Evolutionary conservation across 805 yeast species (phyloP), one percentile per base, ranked within the genome.

Genomic region (Lachancea sp.): DNA sequence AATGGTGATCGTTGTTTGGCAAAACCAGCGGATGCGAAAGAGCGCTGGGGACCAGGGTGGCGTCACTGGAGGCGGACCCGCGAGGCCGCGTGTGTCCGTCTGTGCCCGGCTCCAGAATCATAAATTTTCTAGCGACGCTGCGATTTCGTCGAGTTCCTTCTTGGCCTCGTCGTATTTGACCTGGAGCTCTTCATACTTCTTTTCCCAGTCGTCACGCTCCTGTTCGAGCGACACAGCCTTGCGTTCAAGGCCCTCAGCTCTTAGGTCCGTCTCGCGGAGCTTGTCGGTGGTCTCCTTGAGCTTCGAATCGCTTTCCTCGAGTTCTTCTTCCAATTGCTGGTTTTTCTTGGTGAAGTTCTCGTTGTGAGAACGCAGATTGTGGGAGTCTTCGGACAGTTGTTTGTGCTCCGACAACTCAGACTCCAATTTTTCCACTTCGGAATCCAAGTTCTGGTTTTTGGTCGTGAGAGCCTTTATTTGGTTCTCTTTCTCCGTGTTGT

Each of bases 191-290:
- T 91, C 98, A 62, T 74, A 84, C 72, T 88, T 89, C 73, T 78
- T 77, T 74, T 93, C 97, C 78, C 85, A 77, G 52, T 82, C 85
- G 57, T 87, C 93, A 71, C 86, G 88, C 74, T 93, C 98, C 56
- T 82, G 73, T 73, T 91, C 98, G 64, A 90, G 77, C 31, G 95
- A 86, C 49, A 87, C 77, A 48, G 91, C 95, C 73, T 85, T 88
- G 73, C 95, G 86, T 72, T 89, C 96, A 68, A 88, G 78, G 69
- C 88, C 95, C 72, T 93, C 99, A 55, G 93, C 91, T 74, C 88
- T 88, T 72, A 93, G 80, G 65, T 93, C 99, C 47, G 95, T 81
- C 66, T 88, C 95, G 70, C 96, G 87, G 68, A 91, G 78, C 73
- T 89, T 90, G 63, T 84, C 88, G 52, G 95, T 88, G 54, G 96